A percentile compares a stretch with the other conserved stretches of the same genome.
These are phyloP conservation scores for Solanum rostratum DNA, from an alignment of 257 asterid species.

Conservation along the genomic window DNA sequence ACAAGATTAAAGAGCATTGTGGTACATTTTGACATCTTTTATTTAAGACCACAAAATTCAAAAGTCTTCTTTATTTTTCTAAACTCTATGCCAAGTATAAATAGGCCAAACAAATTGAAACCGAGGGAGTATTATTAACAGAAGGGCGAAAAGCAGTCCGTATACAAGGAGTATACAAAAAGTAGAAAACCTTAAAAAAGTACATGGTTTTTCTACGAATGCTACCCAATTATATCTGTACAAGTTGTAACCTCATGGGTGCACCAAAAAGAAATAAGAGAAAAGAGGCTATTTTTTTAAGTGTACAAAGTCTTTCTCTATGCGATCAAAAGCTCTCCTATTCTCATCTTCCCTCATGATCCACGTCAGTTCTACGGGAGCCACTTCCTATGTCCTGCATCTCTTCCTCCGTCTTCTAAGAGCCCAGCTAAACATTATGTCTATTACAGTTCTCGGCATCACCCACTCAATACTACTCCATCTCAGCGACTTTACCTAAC, in stretches of 20 bases:
- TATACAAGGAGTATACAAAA: not conserved
- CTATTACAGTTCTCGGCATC: not conserved
- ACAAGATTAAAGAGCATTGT: not conserved
- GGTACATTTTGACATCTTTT: not conserved
- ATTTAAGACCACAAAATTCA: not conserved
- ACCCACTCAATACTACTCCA: not conserved
- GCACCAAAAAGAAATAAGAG: not conserved
- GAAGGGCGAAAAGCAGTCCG: not conserved
- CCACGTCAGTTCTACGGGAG: not conserved
- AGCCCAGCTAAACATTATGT: not conserved
- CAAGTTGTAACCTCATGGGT: not conserved
- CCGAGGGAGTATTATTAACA: not conserved
- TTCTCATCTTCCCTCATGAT: not conserved
- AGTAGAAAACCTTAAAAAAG: not conserved
- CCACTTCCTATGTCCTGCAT: not conserved
- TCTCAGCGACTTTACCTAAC: not conserved
- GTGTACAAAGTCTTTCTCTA: not conserved
- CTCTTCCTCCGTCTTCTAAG: not conserved
- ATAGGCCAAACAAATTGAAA: not conserved
- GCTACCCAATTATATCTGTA: not conserved
- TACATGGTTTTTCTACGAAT: not conserved
- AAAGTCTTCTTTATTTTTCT: not conserved
- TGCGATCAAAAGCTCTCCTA: not conserved
- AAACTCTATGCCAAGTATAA: not conserved
- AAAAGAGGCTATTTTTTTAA: not conserved